Base-by-base conservation (phyloP, 495 filamentous ascomycete species). In the Symbiotaphrina buchneri region DNA sequence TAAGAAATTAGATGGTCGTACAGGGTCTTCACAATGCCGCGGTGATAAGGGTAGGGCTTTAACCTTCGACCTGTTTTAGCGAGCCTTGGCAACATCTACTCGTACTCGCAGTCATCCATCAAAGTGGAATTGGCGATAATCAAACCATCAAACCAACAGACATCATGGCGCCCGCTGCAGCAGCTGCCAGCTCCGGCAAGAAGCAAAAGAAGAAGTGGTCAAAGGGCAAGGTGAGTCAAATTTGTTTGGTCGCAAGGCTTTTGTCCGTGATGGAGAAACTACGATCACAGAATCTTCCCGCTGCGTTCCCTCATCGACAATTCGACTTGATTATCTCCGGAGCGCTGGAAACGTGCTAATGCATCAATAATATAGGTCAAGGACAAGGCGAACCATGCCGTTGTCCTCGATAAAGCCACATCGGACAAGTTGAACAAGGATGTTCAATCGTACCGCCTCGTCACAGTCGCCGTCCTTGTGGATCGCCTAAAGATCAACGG, bases 161-260 rank as follows among this genome's bases (percentile, higher is more conserved):
- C n/a, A n/a, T n/a, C n/a, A n/a, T n/a, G 31, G 35, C 35, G n/a
- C 31, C 35, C 18, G 35, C 35, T 35, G 30, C 30, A 27, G 18
- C 34, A 33, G 18, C 31, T 22, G 30, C 24, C 17, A n/a, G n/a
- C n/a, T n/a, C n/a, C n/a, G 33, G 34, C 31, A 36, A 36, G 34
- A 92, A 91, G 67, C 79, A 85, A 56, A 92, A 93, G 80, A 95
- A 95, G 81, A 92, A 94, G 85, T 94, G 85, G 85, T 93, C 84
- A 46, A 97, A 94, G 80, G 90, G 82, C 60, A 93, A 93, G 71
- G 78, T n/a, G n/a, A n/a, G n/a, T n/a, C n/a, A n/a, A n/a, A n/a
- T n/a, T n/a, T n/a, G n/a, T n/a, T n/a, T n/a, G n/a, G n/a, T n/a
- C n/a, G n/a, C n/a, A n/a, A n/a, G n/a, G n/a, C n/a, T n/a, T n/a